A percentile compares a stretch with the other conserved stretches of the same genome.
Conservation (phyloP, 106 monocot species). For the Dendrobium huoshanense region DNA sequence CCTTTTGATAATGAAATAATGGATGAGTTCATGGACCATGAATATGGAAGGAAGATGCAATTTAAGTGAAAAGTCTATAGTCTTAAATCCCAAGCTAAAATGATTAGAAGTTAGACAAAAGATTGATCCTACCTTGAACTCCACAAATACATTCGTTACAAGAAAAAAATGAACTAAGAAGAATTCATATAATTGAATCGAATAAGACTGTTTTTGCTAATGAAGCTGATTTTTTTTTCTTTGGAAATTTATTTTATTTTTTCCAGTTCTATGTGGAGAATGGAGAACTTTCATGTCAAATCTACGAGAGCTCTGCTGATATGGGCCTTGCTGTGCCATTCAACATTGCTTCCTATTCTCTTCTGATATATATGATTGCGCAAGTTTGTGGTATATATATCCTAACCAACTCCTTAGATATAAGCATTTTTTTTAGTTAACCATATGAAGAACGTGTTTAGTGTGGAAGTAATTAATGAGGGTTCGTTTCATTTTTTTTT, state of each 20-base stretch:
- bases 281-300: slow-evolving; percentile 28
- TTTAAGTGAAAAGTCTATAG: background rate
- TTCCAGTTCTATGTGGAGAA: slow-evolving; percentile 25
- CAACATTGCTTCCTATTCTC: slow-evolving; percentile 30
- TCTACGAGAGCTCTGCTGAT: slow-evolving; percentile 28
- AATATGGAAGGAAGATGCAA: background rate
- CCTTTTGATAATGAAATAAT: too few species aligned
- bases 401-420: background rate
- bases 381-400: slow-evolving; percentile 26
- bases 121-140: background rate
- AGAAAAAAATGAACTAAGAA: background rate
- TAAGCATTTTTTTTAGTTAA: too few species aligned
- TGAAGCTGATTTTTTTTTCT: background rate
- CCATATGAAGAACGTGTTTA: too few species aligned
- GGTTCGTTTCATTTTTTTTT: background rate
- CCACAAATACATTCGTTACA: background rate
- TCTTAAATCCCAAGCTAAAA: background rate
- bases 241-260: background rate
- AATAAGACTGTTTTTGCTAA: background rate
- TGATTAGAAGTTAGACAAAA: background rate
- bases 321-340: slow-evolving; percentile 32
- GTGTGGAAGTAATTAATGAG: too few species aligned
- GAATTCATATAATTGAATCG: background rate
- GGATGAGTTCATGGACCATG: background rate
- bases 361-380: slow-evolving; percentile 26